These are phyloP conservation scores for Fusarium veterinarium DNA, from an alignment of 2,329 filamentous ascomycete species.

Conservation along the genomic window DNA sequence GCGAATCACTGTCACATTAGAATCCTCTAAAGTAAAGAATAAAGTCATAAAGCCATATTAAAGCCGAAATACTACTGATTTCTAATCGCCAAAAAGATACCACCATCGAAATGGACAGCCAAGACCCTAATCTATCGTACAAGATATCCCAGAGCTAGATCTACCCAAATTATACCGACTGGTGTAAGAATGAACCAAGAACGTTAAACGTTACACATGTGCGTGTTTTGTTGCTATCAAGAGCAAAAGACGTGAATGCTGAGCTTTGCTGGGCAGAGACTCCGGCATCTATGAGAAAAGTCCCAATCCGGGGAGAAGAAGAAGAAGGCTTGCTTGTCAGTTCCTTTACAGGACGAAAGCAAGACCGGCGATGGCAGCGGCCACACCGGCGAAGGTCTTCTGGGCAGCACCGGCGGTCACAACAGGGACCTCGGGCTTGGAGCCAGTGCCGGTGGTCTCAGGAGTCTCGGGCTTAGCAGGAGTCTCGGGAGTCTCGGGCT, in stretches of 20 bases:
- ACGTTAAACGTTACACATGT: slow-evolving; percentile 38
- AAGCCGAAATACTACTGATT: slow-evolving; percentile 38
- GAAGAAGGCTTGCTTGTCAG: background rate
- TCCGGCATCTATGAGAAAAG: background rate
- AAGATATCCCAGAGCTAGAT: slow-evolving; percentile 24
- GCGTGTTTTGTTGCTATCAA: slow-evolving; percentile 11
- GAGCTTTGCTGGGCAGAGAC: background rate
- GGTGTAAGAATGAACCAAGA: slow-evolving; percentile 42
- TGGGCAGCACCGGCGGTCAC: slow-evolving; percentile 42
- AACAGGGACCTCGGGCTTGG: slow-evolving; percentile 29
- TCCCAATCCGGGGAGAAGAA: background rate
- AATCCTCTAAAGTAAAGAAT: background rate
- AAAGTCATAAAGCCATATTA: slow-evolving; percentile 37
- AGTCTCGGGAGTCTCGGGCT: background rate
- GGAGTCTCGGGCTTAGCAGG: slow-evolving; percentile 3
- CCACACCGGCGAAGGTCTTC: slow-evolving; percentile 41
- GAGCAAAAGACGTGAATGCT: slow-evolving; percentile 18
- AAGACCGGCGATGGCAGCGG: slow-evolving; percentile 40
- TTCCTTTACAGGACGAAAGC: slow-evolving; percentile 43
- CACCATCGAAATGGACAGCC: slow-evolving; percentile 34
- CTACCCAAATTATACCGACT: slow-evolving; percentile 18
- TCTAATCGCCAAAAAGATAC: slow-evolving; percentile 37
- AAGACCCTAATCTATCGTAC: slow-evolving; percentile 21
- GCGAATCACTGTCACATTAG: background rate
- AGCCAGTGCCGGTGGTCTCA: background rate